Base-by-base conservation (phyloP, 768 basidiomycete genomes). In the Panaeolus cyanescens region DNA sequence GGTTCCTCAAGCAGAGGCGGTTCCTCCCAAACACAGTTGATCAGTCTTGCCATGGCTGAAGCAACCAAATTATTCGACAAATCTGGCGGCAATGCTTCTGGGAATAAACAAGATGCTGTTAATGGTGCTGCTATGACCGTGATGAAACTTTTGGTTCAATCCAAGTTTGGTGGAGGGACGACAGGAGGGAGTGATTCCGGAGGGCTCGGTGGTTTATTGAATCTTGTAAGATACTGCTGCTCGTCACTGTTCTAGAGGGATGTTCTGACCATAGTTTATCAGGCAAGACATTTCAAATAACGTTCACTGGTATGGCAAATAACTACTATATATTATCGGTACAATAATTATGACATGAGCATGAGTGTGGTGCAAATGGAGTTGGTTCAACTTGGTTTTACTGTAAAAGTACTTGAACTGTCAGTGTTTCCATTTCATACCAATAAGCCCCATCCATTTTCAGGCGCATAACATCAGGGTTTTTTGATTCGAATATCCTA, bases 1-100 rank as follows among this genome's bases (percentile, higher is more conserved):
- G 68, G 70, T 33, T 75, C 45, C 30, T 50, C 74, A 5, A 55
- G 70, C 31, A 67, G 70, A 15, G 75, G 76, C 5, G 74, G 82
- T 6, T 81, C 78, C 28, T 76, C 80, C 50, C 80, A 83, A 71
- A 85, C 85, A 36, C 72, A 95, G 72, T 77, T 96, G 61, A 87
- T 96, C 74, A 90, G 90, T 68, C 74, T 93, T 73, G 94, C 95
- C 4, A 93, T 96, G 92, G 85, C 85, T 0, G 89, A 96, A 66
- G 90, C 87, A 0, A 77, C 83, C 15, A 90, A 92, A 70, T 74
- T 93, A 54, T 91, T 95, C 65, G 91, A 93, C 67, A 75, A 82
- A 64, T 80, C 83, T 25, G 90, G 89, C 19, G 86, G 86, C 7
- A 81, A 84, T 3, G 77, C 85, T 4, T 81, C 84, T 10, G 87